A percentile compares a stretch with the other conserved stretches of the same genome.
Conservation (phyloP, 2,329 filamentous ascomycete genomes). For the Colletotrichum chlorophyti region DNA sequence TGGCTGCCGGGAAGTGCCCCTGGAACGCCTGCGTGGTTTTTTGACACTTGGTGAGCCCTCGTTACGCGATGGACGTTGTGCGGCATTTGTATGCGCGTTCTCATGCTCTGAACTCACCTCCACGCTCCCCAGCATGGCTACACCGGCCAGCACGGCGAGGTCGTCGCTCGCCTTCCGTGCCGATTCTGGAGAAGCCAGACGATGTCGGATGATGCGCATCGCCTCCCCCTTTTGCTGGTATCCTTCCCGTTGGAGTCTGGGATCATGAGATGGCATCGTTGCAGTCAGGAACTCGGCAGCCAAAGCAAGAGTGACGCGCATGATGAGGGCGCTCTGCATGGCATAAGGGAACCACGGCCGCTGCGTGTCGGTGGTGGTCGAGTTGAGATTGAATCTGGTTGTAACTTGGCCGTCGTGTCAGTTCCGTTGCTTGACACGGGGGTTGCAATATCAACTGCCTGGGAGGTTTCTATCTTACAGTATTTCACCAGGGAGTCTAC, state of each 20-base stretch:
- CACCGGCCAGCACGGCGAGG: constrained; percentile 14
- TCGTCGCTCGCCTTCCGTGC: constrained; percentile 8
- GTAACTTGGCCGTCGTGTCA: constrained; percentile 25
- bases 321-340: constrained; percentile 29
- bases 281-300: constrained; percentile 26
- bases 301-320: constrained; percentile 28
- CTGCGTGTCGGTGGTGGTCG: constrained; percentile 23
- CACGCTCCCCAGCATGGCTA: constrained; percentile 25
- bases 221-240: constrained; percentile 28
- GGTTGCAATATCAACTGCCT: neutral
- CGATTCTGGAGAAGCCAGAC: neutral
- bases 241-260: constrained; percentile 21
- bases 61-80: neutral
- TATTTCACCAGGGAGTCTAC: constrained; percentile 27
- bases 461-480: constrained; percentile 13
- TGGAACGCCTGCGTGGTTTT: constrained; percentile 30
- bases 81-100: neutral
- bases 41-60: neutral
- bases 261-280: constrained; percentile 20
- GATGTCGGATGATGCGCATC: constrained; percentile 24
- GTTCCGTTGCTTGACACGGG: neutral
- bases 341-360: constrained; percentile 30
- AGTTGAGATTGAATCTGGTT: constrained; percentile 28
- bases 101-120: constrained; percentile 6
- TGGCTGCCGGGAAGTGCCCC: constrained; percentile 25